Conservation (phyloP, 192 early-diverging fungal species). For the Chytriomyces sp. region DNA sequence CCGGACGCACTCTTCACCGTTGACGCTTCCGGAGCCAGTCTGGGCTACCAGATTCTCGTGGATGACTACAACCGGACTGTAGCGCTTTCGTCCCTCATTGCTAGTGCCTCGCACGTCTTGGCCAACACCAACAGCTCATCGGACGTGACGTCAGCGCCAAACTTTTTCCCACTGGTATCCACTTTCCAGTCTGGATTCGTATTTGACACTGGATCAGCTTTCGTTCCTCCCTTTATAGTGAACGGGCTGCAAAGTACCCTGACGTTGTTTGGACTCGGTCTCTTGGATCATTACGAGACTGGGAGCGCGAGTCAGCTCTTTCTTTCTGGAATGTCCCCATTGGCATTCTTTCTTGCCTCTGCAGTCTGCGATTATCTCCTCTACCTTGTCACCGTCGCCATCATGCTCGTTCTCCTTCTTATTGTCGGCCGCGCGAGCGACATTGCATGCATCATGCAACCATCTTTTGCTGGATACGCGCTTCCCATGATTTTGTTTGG, state of each 20-base stretch:
- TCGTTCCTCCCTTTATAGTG: background rate
- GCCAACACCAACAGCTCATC: background rate
- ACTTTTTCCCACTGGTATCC: background rate
- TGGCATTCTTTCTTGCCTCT: conserved; percentile 1
- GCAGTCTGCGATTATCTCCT: background rate
- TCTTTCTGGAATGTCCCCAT: background rate
- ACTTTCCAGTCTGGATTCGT: background rate
- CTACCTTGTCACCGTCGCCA: background rate
- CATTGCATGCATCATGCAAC: background rate
- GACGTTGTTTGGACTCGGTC: background rate
- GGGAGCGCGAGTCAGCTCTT: background rate
- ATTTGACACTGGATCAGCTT: background rate
- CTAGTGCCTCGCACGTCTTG: background rate
- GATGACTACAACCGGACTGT: background rate
- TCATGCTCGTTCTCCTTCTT: background rate
- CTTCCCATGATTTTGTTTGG: conserved; percentile 14
- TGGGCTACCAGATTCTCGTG: background rate
- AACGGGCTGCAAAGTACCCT: background rate
- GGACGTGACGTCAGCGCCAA: background rate
- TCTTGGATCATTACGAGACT: background rate
- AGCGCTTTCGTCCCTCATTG: background rate
- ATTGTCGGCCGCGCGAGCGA: background rate
- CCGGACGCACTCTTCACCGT: background rate
- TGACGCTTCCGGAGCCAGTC: background rate
- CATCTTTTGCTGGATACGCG: background rate